A percentile compares a stretch with the other conserved stretches of the same genome.
Evolutionary conservation across 805 yeast genomes (phyloP).

Genomic region (Starmerella davenportii): DNA sequence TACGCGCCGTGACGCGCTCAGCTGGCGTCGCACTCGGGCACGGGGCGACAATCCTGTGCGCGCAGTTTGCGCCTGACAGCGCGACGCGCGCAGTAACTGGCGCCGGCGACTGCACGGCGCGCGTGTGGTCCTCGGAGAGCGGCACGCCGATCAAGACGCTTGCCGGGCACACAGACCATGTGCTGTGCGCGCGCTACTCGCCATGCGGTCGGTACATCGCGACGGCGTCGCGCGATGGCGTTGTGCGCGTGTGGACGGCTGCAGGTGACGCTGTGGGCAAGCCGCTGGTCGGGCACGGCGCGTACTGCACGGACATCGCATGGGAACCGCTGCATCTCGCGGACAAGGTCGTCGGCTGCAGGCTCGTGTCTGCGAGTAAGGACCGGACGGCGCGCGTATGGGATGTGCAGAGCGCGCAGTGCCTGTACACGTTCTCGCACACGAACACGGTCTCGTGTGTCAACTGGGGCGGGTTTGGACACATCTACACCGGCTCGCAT

Average conservation of each 20-base stretch:
- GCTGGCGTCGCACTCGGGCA: conserved; percentile 91
- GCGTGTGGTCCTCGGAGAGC: conserved; percentile 93
- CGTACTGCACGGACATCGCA: conserved; percentile 74
- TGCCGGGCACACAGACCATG: conserved; percentile 84
- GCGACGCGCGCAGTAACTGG: conserved; percentile 81
- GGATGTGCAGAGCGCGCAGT: conserved; percentile 59
- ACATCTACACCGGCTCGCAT: conserved; percentile 77
- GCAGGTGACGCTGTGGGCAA: conserved; percentile 60
- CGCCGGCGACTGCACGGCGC: conserved; percentile 88
- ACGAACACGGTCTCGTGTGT: conserved; percentile 80
- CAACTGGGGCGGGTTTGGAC: conserved; percentile 87
- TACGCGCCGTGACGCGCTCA: conserved; percentile 74
- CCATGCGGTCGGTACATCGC: conserved; percentile 86
- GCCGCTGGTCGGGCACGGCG: conserved; percentile 61
- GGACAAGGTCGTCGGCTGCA: conserved; percentile 36
- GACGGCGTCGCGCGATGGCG: conserved; percentile 89
- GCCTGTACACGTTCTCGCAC: conserved; percentile 59
- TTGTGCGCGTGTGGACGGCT: conserved; percentile 76
- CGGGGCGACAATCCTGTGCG: conserved; percentile 79
- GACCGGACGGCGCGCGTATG: conserved; percentile 80
- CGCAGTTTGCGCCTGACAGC: conserved; percentile 83
- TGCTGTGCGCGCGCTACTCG: conserved; percentile 74
- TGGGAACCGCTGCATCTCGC: conserved; percentile 92
- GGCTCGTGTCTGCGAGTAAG: conserved; percentile 74
- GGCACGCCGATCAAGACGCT: conserved; percentile 75